Evolutionary conservation across 192 early-diverging fungal genomes (phyloP).

Genomic region (Entomortierella chlamydospora): DNA sequence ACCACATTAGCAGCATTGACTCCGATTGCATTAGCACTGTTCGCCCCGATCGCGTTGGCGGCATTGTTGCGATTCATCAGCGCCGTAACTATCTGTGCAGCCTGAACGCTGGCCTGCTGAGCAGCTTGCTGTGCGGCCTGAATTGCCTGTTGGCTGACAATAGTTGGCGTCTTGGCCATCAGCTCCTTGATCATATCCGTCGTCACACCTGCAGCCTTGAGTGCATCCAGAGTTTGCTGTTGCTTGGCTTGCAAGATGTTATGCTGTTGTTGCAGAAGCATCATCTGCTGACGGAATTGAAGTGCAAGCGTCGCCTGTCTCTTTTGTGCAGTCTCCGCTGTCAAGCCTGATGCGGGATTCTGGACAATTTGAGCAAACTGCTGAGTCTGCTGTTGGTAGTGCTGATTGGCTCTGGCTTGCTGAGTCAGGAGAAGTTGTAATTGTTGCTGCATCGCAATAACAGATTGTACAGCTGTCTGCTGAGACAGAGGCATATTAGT

Average conservation of each 20-base stretch:
- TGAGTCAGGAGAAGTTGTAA: slow-evolving; percentile 14
- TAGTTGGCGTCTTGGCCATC: slow-evolving; percentile 20
- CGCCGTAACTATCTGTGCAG: slow-evolving; percentile 25
- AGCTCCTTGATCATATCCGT: slow-evolving; percentile 50
- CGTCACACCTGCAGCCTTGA: slow-evolving; percentile 26
- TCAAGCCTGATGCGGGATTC: slow-evolving; percentile 18
- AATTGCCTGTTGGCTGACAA: slow-evolving; percentile 23
- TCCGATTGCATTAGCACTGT: slow-evolving; percentile 5
- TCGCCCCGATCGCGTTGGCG: too few species aligned
- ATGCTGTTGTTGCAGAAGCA: slow-evolving; percentile 35
- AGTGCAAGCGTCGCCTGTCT: slow-evolving; percentile 9
- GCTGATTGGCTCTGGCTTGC: slow-evolving; percentile 8
- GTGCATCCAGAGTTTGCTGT: slow-evolving; percentile 32
- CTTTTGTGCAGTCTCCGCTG: slow-evolving; percentile 8
- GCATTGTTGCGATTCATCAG: too few species aligned
- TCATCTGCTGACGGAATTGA: slow-evolving; percentile 20
- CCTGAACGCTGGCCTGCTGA: slow-evolving; percentile 15
- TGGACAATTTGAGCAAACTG: slow-evolving; percentile 17
- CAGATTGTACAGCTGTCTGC: slow-evolving; percentile 20
- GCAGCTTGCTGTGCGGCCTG: slow-evolving; percentile 17
- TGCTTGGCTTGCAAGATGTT: slow-evolving; percentile 23
- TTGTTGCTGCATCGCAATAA: slow-evolving; percentile 43
- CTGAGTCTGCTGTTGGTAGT: slow-evolving; percentile 21
- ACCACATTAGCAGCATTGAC: slow-evolving; percentile 4
- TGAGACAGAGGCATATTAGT: slow-evolving; percentile 24